These are phyloP conservation scores for Fusarium sororula DNA, from an alignment of 2,329 filamentous ascomycete species.

Conservation along the genomic window DNA sequence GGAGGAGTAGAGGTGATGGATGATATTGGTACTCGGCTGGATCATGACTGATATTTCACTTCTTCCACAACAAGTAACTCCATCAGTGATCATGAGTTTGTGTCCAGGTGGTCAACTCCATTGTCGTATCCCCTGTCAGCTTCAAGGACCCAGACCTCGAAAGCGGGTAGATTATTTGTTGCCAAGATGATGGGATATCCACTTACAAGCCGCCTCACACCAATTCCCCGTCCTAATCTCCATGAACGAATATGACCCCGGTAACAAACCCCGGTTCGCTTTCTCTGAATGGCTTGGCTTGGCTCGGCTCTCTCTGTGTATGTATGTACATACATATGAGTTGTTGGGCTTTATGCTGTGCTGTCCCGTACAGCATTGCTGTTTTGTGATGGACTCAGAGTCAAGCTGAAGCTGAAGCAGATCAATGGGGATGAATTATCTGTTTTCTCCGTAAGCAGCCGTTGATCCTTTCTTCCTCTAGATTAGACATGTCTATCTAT, in stretches of 20 bases:
- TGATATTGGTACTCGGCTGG: not conserved
- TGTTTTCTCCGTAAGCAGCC: not conserved
- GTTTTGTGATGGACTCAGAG: not conserved
- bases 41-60: not conserved
- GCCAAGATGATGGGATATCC: slow-evolving; percentile 17
- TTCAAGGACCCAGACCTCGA: slow-evolving; percentile 17
- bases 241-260: slow-evolving; percentile 11
- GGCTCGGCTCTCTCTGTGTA: not conserved
- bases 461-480: slow-evolving; percentile 31
- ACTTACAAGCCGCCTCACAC: slow-evolving; percentile 27
- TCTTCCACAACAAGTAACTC: not conserved
- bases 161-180: slow-evolving; percentile 15
- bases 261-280: slow-evolving; percentile 7
- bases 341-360: not conserved
- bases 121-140: slow-evolving; percentile 14
- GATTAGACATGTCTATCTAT: slow-evolving; percentile 19
- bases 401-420: not conserved
- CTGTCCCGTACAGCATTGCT: not conserved
- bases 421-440: not conserved
- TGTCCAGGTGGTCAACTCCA: slow-evolving; percentile 9
- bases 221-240: slow-evolving; percentile 36
- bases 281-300: not conserved
- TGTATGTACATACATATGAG: not conserved
- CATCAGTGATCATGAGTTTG: slow-evolving; percentile 7
- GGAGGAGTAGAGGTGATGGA: not conserved